Conservation (phyloP, 192 early-diverging fungal genomes). For the Cetraspora pellucida region DNA sequence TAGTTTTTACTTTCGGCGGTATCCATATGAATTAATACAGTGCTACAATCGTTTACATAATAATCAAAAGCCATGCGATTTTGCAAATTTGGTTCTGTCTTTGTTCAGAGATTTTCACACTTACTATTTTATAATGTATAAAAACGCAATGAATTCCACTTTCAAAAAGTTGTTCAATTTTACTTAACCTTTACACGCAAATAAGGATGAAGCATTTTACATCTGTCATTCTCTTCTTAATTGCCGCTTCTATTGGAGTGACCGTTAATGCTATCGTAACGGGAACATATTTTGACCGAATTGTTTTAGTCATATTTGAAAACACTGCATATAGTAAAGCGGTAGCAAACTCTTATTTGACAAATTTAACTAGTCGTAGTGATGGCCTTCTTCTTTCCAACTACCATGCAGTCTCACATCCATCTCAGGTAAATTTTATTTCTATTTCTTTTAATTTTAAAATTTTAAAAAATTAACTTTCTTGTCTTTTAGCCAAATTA, state of each 20-base stretch:
- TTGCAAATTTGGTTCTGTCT: too few relatives aligned
- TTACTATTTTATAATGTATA: too few relatives aligned
- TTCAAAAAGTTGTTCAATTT: too few relatives aligned
- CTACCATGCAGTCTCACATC: slow-evolving; percentile 18
- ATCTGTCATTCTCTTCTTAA: background rate
- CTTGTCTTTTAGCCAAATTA: slow-evolving; percentile 7
- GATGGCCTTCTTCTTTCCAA: slow-evolving; percentile 8
- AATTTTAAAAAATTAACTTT: too few relatives aligned
- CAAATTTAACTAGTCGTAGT: background rate
- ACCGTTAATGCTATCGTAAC: background rate
- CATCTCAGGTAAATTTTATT: background rate
- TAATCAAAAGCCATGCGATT: too few relatives aligned
- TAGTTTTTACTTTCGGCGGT: too few relatives aligned
- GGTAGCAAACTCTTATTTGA: background rate
- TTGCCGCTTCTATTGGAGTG: background rate
- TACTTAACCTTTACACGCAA: background rate
- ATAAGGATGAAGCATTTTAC: background rate
- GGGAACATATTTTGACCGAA: slow-evolving; percentile 31
- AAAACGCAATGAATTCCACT: too few relatives aligned
- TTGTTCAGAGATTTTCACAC: too few relatives aligned
- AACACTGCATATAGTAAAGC: slow-evolving; percentile 10
- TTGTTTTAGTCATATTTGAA: slow-evolving; percentile 29
- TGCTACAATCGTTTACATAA: too few relatives aligned
- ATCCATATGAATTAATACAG: too few relatives aligned
- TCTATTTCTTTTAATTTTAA: too few relatives aligned